Percentiles rank a stretch among this genome's conserved stretches.
phyloP scores from a whole-genome alignment of 345 rosid species.

The Populus pruinosa region DNA sequence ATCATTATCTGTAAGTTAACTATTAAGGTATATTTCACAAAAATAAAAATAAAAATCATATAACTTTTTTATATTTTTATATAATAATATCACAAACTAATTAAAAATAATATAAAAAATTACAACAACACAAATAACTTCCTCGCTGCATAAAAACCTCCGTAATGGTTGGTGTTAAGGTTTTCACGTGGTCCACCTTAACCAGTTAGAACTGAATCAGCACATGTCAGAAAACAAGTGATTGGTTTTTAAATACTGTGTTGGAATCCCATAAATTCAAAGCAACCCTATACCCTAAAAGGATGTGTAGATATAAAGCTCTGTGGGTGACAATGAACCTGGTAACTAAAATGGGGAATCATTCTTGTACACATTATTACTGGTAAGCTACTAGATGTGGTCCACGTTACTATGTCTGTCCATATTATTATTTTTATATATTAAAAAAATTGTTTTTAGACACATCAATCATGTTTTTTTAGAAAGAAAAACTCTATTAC shows the following conservation, averaged over 20 bases:
- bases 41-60: no score
- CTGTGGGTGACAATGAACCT: neutral
- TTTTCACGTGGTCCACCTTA: neutral
- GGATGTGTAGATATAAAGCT: neutral
- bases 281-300: constrained; percentile 6
- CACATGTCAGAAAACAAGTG: constrained; percentile 10
- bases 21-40: no score
- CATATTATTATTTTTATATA: no score
- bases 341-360: neutral
- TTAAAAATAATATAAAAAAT: no score
- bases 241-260: constrained; percentile 5
- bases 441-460: no score
- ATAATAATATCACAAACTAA: no score
- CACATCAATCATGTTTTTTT: no score
- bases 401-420: no score
- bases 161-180: neutral
- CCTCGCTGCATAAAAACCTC: neutral
- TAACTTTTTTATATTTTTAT: no score
- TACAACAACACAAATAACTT: no score
- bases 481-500: no score
- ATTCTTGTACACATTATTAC: neutral
- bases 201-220: neutral
- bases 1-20: neutral
- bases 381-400: neutral
- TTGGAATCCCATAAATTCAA: constrained; percentile 2